Evolutionary conservation across 2,329 filamentous ascomycete species (phyloP), one percentile per base, ranked within the genome.

Genomic region (Paecilomyces variotii): DNA sequence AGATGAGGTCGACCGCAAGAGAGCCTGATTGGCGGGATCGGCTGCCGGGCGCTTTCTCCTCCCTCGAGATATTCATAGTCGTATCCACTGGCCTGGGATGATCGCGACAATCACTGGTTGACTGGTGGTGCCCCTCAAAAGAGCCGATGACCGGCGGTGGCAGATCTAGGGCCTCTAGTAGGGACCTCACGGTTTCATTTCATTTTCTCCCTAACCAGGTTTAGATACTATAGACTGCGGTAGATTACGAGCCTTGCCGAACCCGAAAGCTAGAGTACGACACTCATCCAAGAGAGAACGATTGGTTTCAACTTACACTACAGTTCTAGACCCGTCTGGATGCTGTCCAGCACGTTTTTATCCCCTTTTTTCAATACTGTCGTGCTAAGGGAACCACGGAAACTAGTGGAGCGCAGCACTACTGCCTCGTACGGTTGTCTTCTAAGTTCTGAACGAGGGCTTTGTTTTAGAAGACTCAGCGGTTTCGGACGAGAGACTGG

Each of bases 11-110:
- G 50, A 52, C n/a, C 50, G 26, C 9, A 3, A 3, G 10, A 54
- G 55, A 24, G 57, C 54, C 49, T 56, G 10, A 63, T 63, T 62
- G 64, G 64, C 55, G 24, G 50, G 24, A 52, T 26, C 24, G 1
- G 24, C 10, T 52, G 11, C 50, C 50, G 50, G 50, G 24, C 12
- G 14, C 7, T 14, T 19, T 45, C 35, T 45, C 35, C 24, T 52
- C 24, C 26, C 49, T 52, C 24, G n/a, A 52, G 49, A 27, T 19
- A 11, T 11, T 11, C 49, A 25, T 25, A 25, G 50, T 12, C 26
- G 24, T 52, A 26, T 52, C 24, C 50, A 52, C 50, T 9, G 30
- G 30, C 50, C 24, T 52, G 1, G 50, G 10, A 12, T 12, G 11
- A 52, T 25, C 49, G 14, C 27, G n/a, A 53, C 2, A n/a, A 26